These are phyloP conservation scores for Vaucheria bursata DNA, from an alignment of 352 stramenopile genomes.

Conservation along the genomic window DNA sequence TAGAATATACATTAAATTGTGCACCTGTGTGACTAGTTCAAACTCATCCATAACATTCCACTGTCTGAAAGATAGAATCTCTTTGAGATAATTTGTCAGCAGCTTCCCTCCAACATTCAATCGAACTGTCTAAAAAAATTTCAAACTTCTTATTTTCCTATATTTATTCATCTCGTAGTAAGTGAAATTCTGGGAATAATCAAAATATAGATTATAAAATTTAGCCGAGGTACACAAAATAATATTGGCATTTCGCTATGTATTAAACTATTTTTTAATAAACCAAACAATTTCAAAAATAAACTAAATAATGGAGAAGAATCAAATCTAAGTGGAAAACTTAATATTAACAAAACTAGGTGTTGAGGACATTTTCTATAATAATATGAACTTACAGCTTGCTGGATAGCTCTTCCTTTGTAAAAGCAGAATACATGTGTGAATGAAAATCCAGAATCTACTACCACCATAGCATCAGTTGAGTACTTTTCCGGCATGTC, in stretches of 20 bases:
- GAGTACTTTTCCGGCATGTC: slow-evolving; percentile 44
- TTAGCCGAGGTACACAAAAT: no score
- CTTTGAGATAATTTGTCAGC: slow-evolving; percentile 91
- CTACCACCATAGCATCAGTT: slow-evolving; percentile 56
- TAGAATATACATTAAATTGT: background rate
- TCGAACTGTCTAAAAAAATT: slow-evolving; percentile 60
- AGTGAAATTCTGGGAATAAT: no score
- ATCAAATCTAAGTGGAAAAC: background rate
- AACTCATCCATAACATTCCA: slow-evolving; percentile 91
- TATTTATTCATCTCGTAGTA: no score
- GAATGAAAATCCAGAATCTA: slow-evolving; percentile 90
- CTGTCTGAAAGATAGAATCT: slow-evolving; percentile 83
- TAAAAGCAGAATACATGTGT: slow-evolving; percentile 81
- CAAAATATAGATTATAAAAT: no score
- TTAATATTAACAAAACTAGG: background rate
- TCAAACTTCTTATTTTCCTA: no score
- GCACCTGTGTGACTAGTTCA: slow-evolving; percentile 14
- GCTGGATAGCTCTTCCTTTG: slow-evolving; percentile 50
- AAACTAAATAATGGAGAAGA: no score
- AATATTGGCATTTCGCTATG: no score
- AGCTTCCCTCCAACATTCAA: slow-evolving; percentile 88
- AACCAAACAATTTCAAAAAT: no score
- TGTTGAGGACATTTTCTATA: background rate
- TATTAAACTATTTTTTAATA: no score
- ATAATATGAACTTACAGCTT: slow-evolving; percentile 21